phyloP scores from a whole-genome alignment of 768 basidiomycete genomes.

The Mycena sanguinolenta region DNA sequence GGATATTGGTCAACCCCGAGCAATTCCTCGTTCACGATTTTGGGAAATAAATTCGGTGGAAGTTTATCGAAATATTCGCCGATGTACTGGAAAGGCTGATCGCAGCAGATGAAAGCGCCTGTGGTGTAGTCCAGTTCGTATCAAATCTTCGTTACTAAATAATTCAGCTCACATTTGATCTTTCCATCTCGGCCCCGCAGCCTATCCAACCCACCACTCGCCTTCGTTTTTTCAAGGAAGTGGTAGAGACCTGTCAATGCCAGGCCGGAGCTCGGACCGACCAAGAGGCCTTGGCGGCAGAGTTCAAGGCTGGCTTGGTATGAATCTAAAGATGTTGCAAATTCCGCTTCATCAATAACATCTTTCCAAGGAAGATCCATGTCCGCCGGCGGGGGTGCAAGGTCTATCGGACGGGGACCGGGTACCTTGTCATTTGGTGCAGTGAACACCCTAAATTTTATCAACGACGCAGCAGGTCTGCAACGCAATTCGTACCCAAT shows the following conservation, averaged over 20 bases:
- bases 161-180: slow-evolving; percentile 24
- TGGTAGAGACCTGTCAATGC: slow-evolving; percentile 23
- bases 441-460: slow-evolving; percentile 20
- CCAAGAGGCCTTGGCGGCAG: slow-evolving; percentile 31
- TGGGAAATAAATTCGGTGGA: slow-evolving; percentile 24
- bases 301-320: slow-evolving; percentile 30
- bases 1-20: slow-evolving; percentile 30
- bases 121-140: background rate
- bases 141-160: too few species aligned
- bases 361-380: slow-evolving; percentile 34
- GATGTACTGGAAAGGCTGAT: slow-evolving; percentile 32
- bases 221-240: slow-evolving; percentile 26
- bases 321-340: slow-evolving; percentile 25
- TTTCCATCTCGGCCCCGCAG: slow-evolving; percentile 26
- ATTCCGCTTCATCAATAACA: slow-evolving; percentile 27
- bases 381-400: slow-evolving; percentile 23
- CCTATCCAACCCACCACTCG: slow-evolving; percentile 15
- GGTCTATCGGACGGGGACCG: slow-evolving; percentile 30
- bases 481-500: slow-evolving; percentile 1
- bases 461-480: background rate
- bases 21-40: slow-evolving; percentile 24
- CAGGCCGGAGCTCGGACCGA: slow-evolving; percentile 30
- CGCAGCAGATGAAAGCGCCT: slow-evolving; percentile 35
- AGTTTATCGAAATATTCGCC: slow-evolving; percentile 31
- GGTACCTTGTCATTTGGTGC: slow-evolving; percentile 30